Percentiles rank a stretch among this genome's conserved stretches.
phyloP scores from a whole-genome alignment of 345 rosid genomes.

The Nasturtium officinale region DNA sequence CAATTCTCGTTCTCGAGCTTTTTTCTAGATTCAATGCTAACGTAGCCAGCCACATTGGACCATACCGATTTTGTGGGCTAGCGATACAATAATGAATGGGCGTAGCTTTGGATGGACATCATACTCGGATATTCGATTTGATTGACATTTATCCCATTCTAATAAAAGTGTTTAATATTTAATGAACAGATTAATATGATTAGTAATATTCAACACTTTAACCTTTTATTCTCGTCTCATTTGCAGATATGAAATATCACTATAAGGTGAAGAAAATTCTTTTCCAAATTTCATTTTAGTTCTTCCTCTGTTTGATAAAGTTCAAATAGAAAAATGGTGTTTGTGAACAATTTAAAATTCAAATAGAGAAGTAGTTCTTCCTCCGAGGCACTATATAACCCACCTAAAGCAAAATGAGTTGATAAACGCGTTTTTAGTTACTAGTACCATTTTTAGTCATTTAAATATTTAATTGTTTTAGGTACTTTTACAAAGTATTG shows the following conservation, averaged over 20 bases:
- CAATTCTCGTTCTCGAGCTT: neutral
- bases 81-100: neutral
- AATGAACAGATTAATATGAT: neutral
- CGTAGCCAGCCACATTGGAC: conserved; percentile 8
- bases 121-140: neutral
- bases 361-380: too few species aligned
- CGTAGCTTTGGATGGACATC: neutral
- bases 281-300: too few species aligned
- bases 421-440: too few species aligned
- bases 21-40: neutral
- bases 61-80: neutral
- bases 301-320: too few species aligned
- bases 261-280: too few species aligned
- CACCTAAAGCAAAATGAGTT: too few species aligned
- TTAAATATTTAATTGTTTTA: too few species aligned
- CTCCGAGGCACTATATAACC: too few species aligned
- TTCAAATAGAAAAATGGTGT: too few species aligned
- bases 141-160: neutral
- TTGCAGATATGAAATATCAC: neutral
- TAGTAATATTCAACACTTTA: neutral
- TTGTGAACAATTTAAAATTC: too few species aligned
- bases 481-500: too few species aligned
- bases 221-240: neutral
- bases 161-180: neutral
- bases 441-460: too few species aligned